Conservation (phyloP, 768 basidiomycete genomes). For the Sistotremastrum niveocremeum region DNA sequence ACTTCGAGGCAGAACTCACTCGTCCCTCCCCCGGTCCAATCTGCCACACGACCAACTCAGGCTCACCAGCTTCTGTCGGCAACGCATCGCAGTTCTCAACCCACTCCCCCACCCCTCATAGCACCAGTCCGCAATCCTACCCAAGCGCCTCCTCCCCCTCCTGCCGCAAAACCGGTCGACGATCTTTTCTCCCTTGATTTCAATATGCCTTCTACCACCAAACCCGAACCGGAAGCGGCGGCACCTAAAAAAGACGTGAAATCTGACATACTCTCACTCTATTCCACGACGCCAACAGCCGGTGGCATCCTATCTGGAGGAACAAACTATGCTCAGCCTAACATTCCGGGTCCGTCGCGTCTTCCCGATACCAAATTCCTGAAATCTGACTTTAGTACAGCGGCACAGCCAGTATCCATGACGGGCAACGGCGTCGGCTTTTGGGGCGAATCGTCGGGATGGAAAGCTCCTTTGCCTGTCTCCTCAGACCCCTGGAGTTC, state of each 20-base stretch:
- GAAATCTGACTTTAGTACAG: slow-evolving; percentile 14
- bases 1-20: no score
- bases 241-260: slow-evolving; percentile 58
- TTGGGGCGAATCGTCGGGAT: slow-evolving; percentile 60
- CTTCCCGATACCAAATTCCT: slow-evolving; percentile 17
- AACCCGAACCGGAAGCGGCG: slow-evolving; percentile 8
- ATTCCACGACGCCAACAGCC: slow-evolving; percentile 33
- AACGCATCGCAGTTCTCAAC: background rate
- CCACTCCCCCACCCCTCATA: background rate
- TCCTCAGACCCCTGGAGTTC: slow-evolving; percentile 13
- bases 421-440: slow-evolving; percentile 40
- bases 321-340: slow-evolving; percentile 18
- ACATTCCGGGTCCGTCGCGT: slow-evolving; percentile 11
- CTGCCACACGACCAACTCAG: no score
- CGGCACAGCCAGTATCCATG: slow-evolving; percentile 31
- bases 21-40: no score
- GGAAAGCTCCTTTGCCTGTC: slow-evolving; percentile 29
- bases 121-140: slow-evolving; percentile 2
- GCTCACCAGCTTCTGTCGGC: no score
- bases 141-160: slow-evolving; percentile 6
- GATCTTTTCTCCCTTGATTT: slow-evolving; percentile 84
- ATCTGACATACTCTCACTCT: slow-evolving; percentile 76
- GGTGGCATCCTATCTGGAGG: slow-evolving; percentile 15
- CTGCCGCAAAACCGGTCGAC: slow-evolving; percentile 26
- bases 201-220: slow-evolving; percentile 35